phyloP scores from a whole-genome alignment of 495 filamentous ascomycete species.

The Penicillium verhagenii region DNA sequence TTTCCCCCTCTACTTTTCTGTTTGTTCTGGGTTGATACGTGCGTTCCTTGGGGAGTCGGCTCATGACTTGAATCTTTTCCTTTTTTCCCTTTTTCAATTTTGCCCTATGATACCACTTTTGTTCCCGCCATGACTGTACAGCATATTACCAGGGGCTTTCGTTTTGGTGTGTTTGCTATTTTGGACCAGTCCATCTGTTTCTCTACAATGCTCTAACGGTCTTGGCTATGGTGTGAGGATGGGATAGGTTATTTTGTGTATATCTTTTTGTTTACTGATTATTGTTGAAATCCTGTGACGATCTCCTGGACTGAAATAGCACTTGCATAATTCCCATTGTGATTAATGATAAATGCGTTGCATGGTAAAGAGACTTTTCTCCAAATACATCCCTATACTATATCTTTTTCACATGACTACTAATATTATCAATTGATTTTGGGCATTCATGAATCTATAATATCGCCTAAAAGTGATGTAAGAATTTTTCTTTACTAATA shows the following conservation, averaged over 20 bases:
- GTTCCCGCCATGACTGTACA: slow-evolving; percentile 42
- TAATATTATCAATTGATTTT: no score
- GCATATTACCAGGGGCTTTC: slow-evolving; percentile 42
- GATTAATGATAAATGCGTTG: neutral
- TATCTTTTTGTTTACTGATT: neutral
- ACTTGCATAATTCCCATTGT: slow-evolving; percentile 10
- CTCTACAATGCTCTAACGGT: slow-evolving; percentile 22
- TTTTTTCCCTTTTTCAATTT: slow-evolving; percentile 7
- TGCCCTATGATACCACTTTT: slow-evolving; percentile 47
- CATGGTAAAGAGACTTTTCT: neutral
- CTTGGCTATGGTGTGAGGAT: slow-evolving; percentile 20
- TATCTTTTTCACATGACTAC: no score
- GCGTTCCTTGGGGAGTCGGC: slow-evolving; percentile 9
- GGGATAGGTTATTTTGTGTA: slow-evolving; percentile 13
- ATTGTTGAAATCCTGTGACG: slow-evolving; percentile 7
- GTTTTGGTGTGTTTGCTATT: slow-evolving; percentile 26
- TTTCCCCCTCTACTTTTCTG: slow-evolving; percentile 5
- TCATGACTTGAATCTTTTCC: slow-evolving; percentile 9
- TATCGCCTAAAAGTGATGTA: no score
- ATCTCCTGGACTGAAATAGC: slow-evolving; percentile 7
- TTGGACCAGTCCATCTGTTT: slow-evolving; percentile 22
- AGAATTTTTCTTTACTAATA: no score
- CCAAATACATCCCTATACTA: no score
- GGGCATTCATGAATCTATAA: no score
- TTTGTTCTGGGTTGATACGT: slow-evolving; percentile 7